phyloP scores from a whole-genome alignment of 345 rosid species.

The Salix purpurea region DNA sequence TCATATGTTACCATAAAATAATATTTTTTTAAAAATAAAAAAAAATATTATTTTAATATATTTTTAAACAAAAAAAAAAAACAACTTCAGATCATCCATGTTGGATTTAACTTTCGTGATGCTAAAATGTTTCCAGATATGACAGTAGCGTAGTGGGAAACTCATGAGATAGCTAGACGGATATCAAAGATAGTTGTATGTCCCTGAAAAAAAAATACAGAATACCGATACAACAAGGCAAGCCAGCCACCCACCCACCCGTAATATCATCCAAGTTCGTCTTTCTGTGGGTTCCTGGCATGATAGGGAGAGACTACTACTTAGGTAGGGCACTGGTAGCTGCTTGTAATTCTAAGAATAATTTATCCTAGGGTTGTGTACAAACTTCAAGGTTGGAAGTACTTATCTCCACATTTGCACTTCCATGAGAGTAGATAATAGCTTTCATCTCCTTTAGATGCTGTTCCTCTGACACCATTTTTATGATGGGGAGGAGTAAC shows the following conservation, averaged over 20 bases:
- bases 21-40: too few species aligned
- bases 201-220: background rate
- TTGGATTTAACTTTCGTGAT: background rate
- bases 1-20: too few species aligned
- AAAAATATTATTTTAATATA: too few species aligned
- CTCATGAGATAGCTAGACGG: background rate
- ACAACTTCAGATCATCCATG: too few species aligned
- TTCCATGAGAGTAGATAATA: slow-evolving; percentile 68
- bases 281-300: too few species aligned
- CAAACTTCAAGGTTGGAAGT: slow-evolving; percentile 40
- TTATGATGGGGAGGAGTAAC: slow-evolving; percentile 31
- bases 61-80: too few species aligned
- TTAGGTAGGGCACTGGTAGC: too few species aligned
- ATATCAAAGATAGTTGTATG: background rate
- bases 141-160: too few species aligned
- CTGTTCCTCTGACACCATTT: background rate
- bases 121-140: background rate
- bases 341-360: background rate
- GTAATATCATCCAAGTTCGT: too few species aligned
- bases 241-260: too few species aligned
- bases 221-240: background rate
- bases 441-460: slow-evolving; percentile 20
- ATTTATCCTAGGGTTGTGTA: background rate
- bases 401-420: slow-evolving; percentile 54
- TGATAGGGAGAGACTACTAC: too few species aligned